Conservation (phyloP, 2,329 filamentous ascomycete genomes). For the Herpotrichia juniperi region DNA sequence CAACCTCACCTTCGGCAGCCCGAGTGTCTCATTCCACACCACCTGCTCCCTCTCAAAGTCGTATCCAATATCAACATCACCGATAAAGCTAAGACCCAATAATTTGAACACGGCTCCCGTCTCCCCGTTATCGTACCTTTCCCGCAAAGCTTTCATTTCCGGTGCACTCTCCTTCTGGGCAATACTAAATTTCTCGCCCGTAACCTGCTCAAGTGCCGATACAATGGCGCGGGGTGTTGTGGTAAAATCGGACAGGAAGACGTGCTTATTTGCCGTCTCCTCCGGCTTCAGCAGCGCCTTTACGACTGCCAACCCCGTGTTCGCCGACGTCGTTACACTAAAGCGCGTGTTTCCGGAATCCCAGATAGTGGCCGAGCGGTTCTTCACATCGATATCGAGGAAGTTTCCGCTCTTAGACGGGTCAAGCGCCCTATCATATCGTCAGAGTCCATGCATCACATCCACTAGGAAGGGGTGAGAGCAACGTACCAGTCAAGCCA, state of each 20-base stretch:
- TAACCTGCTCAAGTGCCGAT: conserved; percentile 15
- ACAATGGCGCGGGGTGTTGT: conserved; percentile 19
- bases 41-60: conserved; percentile 26
- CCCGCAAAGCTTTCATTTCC: conserved; percentile 2
- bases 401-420: conserved; percentile 25
- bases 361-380: conserved; percentile 19
- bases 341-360: conserved; percentile 24
- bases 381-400: conserved; percentile 26
- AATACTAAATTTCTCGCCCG: conserved; percentile 17
- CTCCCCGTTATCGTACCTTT: conserved; percentile 24
- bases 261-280: conserved; percentile 23
- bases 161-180: conserved; percentile 8
- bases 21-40: conserved; percentile 28
- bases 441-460: too few relatives aligned
- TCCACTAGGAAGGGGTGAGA: too few relatives aligned
- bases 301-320: conserved; percentile 26
- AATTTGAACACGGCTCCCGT: conserved; percentile 20
- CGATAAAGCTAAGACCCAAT: conserved; percentile 22
- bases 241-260: conserved; percentile 28
- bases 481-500: conserved; percentile 31
- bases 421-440: conserved; percentile 22
- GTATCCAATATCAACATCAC: conserved; percentile 26
- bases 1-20: conserved; percentile 21
- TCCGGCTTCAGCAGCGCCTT: conserved; percentile 10
- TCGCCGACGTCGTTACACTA: conserved; percentile 20